These are phyloP conservation scores for Hypoxylon lienhwacheense DNA, from an alignment of 495 filamentous ascomycete genomes.

Conservation along the genomic window DNA sequence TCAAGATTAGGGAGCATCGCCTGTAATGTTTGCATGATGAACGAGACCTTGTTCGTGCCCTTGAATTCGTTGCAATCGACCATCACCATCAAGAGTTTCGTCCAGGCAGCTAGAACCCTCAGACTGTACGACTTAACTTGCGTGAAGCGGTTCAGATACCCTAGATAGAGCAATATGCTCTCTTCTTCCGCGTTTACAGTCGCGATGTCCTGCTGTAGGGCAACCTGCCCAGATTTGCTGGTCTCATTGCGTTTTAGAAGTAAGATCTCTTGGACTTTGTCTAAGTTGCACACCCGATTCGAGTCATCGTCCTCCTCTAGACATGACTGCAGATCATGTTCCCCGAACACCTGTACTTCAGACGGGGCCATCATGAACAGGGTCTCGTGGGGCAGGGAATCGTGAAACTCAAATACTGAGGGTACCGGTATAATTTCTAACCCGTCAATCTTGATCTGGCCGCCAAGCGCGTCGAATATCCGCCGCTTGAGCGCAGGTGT, in stretches of 20 bases:
- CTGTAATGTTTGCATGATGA: constrained; percentile 83
- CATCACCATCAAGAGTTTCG: constrained; percentile 76
- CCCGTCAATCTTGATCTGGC: constrained; percentile 65
- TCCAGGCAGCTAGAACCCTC: constrained; percentile 74
- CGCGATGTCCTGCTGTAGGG: constrained; percentile 59
- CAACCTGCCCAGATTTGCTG: constrained; percentile 50
- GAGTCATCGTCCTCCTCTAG: constrained; percentile 53
- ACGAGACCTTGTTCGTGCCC: constrained; percentile 63
- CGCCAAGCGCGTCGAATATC: constrained; percentile 78
- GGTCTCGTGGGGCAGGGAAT: constrained; percentile 78
- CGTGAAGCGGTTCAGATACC: constrained; percentile 64
- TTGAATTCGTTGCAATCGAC: constrained; percentile 76
- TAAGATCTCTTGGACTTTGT: constrained; percentile 65
- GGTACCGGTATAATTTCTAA: constrained; percentile 64
- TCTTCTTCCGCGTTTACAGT: constrained; percentile 61
- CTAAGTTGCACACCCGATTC: constrained; percentile 57
- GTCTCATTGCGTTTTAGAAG: constrained; percentile 59
- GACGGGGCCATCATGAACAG: constrained; percentile 52
- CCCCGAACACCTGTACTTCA: constrained; percentile 56
- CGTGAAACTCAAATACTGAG: constrained; percentile 88
- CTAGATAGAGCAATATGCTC: constrained; percentile 56
- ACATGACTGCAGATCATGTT: constrained; percentile 64
- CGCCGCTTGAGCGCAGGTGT: constrained; percentile 73
- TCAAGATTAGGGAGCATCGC: constrained; percentile 85
- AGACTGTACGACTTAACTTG: constrained; percentile 61